phyloP scores from a whole-genome alignment of 177 flowering plant genomes.

The Telopea speciosissima region DNA sequence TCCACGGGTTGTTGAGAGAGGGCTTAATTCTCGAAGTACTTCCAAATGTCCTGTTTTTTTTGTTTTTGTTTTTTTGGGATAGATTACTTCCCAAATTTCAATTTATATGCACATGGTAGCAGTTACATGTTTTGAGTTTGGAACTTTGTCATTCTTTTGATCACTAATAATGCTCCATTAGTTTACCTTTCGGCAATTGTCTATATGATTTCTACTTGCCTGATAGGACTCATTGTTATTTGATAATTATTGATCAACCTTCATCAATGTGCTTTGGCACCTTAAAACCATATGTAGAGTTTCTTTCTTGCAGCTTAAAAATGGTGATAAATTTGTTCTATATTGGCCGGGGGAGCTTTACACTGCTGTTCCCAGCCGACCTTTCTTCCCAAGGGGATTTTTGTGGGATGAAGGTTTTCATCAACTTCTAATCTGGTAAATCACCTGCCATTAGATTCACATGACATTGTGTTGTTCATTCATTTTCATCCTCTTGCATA shows the following conservation, averaged over 20 bases:
- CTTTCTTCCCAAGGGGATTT: constrained; percentile 97
- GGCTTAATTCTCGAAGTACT: too few species aligned
- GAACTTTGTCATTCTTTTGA: not conserved
- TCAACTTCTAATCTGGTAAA: constrained; percentile 88
- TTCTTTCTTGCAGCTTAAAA: constrained; percentile 45
- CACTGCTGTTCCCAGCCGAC: constrained; percentile 94
- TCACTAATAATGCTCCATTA: not conserved
- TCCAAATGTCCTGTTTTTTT: too few species aligned
- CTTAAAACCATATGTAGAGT: not conserved
- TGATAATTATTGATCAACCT: not conserved
- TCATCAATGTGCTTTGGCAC: not conserved
- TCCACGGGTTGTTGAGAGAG: too few species aligned
- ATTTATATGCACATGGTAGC: too few species aligned
- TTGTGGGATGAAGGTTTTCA: constrained; percentile 99
- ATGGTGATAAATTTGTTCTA: constrained; percentile 41
- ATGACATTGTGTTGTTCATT: constrained; percentile 5
- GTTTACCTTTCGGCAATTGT: not conserved
- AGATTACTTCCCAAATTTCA: not conserved
- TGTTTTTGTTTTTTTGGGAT: too few species aligned
- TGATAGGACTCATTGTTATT: not conserved
- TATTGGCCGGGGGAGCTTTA: constrained; percentile 98
- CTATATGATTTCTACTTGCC: not conserved
- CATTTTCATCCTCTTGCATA: constrained; percentile 3
- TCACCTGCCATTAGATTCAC: constrained; percentile 7
- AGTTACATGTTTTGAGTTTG: not conserved